Base-by-base conservation (phyloP, 495 filamentous ascomycete species). In the Cryomyces antarcticus region DNA sequence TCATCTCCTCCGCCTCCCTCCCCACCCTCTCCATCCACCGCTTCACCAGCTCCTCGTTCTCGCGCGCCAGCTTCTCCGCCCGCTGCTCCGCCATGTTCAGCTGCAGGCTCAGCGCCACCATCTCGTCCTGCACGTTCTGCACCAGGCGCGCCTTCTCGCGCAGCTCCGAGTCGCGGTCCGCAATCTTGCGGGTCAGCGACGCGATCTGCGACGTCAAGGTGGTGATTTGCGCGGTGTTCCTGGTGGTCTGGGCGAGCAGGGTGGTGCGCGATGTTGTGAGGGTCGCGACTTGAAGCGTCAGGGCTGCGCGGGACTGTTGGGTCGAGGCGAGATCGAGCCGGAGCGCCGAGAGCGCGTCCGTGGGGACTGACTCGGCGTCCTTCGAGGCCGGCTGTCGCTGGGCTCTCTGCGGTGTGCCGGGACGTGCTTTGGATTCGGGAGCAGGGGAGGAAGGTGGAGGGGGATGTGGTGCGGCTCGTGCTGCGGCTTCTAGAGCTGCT, bases 1-100 rank as follows among this genome's bases (percentile, higher is more conserved):
- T 95, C 82, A 93, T 82, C 24, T 71, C 77, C 44, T 92, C 84
- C 5, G 82, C 88, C 63, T 94, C 86, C 57, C 74, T 67, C 5
- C 75, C 77, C 67, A 87, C 84, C 46, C 80, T 68, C 47, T 70
- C 72, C 83, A 96, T 89, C 82, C 82, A 95, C 38, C 88, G 71
- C 52, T 86, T 77, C 41, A 94, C 73, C 31, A 95, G 64, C 38
- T 94, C 80, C 52, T 82, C 70, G 52, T 96, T 94, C 54, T 96
- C 88, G n/a, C 65, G 67, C 54, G 74, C 63, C 44, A 92, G 62
- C 52, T 73, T 76, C 47, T 70, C 68, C 5, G 65, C 66, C 51
- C 68, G 70, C 55, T 85, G 70, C 53, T 88, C 82, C 6, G 78
- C 73, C 67, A 93, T 75, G 52, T 93, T 85, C 4, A 94, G 68